Evolutionary conservation across 306 rosid species (phyloP).

Genomic region (Dryas drummondii): DNA sequence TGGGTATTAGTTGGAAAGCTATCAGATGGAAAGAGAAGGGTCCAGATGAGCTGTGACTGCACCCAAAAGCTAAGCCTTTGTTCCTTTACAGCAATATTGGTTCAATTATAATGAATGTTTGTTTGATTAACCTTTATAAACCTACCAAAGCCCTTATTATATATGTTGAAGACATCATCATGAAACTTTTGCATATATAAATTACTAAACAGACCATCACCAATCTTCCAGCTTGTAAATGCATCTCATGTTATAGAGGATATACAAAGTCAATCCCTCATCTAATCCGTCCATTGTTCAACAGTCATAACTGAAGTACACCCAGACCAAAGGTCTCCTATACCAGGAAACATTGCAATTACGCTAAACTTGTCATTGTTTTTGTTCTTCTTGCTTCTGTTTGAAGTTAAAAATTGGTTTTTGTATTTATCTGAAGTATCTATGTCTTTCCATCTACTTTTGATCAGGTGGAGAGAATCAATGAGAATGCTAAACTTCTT

Average conservation of each 20-base stretch:
- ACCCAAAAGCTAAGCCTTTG: conserved; percentile 17
- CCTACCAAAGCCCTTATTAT: conserved; percentile 34
- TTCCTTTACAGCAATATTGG: conserved; percentile 67
- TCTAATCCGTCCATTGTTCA: background rate
- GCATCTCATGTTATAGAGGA: background rate
- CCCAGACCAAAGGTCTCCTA: background rate
- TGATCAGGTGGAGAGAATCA: too few species aligned
- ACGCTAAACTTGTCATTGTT: background rate
- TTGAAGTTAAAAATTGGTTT: too few species aligned
- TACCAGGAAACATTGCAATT: background rate
- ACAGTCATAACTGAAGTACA: background rate
- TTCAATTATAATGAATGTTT: conserved; percentile 39
- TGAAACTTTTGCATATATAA: conserved; percentile 12
- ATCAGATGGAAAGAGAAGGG: conserved; percentile 36
- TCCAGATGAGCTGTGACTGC: conserved; percentile 32
- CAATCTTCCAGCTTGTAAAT: background rate
- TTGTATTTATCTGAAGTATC: too few species aligned
- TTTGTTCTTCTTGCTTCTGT: too few species aligned
- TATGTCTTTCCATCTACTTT: too few species aligned
- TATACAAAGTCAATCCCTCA: background rate
- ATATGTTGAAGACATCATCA: conserved; percentile 33
- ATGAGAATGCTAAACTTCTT: too few species aligned
- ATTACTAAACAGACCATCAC: too few species aligned
- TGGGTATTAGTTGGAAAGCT: conserved; percentile 61
- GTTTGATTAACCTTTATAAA: conserved; percentile 21